Evolutionary conservation across 2,329 filamentous ascomycete species (phyloP), one percentile per base, ranked within the genome.

Genomic region (Parastagonospora avenae): DNA sequence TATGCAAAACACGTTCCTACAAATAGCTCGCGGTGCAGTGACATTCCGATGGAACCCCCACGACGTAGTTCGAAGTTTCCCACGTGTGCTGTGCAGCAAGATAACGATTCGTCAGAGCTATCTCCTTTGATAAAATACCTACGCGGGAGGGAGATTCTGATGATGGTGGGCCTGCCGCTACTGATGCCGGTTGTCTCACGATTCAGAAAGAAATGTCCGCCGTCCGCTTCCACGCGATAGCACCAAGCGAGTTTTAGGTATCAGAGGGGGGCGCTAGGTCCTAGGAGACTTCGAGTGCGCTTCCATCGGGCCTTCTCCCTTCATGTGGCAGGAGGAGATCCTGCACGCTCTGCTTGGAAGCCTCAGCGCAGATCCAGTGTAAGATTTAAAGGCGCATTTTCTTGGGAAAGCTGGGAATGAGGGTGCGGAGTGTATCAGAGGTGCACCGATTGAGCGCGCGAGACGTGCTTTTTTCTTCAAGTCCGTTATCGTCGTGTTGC

Each of bases 141-240:
- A 24, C 19, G 19, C 19, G 19, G 16, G 9, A 39, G 10, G 15
- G 33, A 19, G 40, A 11, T 49, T 40, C 8, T 37, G 32, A 48
- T 28, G 41, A 4, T 32, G 12, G 30, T 24, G 14, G 19, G 19
- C 19, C 19, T 24, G 19, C 19, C 19, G 19, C 35, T 16, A 37
- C 14, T 8, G 10, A 14, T 37, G 53, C 60, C 60, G 64, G 62
- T 52, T 52, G 63, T 70, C 58, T 55, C 63, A 71, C 49, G 51
- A 46, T 41, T 50, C 52, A 57, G 32, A 43, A 45, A 50, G 19
- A 37, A 52, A 43, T 36, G 36, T 51, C 41, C 50, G 57, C 41
- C 50, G 57, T 64, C 69, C 68, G 68, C 63, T 67, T 72, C 69
- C 70, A 71, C 70, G 69, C 69, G 68, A 70, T 57, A 54, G 19